A percentile compares a stretch with the other conserved stretches of the same genome.
Evolutionary conservation across 768 basidiomycete genomes (phyloP).

Genomic region (Tephrocybe rancida): DNA sequence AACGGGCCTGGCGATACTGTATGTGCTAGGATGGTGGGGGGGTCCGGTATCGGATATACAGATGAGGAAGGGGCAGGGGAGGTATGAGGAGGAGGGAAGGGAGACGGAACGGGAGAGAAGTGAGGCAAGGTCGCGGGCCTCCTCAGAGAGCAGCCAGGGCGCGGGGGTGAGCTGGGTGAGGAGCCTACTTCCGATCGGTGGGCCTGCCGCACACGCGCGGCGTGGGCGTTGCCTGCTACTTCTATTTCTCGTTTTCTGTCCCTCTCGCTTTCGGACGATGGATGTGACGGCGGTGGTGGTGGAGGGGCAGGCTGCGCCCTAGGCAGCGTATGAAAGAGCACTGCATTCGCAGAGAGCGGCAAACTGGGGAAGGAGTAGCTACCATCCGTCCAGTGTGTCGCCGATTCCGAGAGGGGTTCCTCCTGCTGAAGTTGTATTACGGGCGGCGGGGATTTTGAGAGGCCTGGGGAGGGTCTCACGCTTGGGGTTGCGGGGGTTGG

Average conservation of each 20-base stretch:
- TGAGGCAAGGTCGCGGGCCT: constrained; percentile 1
- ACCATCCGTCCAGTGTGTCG: constrained; percentile 34
- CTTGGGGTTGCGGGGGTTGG: constrained; percentile 26
- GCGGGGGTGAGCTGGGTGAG: too few species aligned
- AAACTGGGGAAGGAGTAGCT: constrained; percentile 51
- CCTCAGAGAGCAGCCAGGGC: neutral
- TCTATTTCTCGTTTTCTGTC: neutral
- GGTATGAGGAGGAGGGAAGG: neutral
- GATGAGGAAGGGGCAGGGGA: neutral
- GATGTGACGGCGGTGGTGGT: too few species aligned
- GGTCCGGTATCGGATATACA: constrained; percentile 46
- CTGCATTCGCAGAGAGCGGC: constrained; percentile 46
- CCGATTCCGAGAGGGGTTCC: too few species aligned
- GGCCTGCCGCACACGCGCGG: constrained; percentile 6
- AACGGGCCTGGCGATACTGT: constrained; percentile 42
- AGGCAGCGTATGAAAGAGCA: constrained; percentile 47
- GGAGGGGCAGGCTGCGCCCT: constrained; percentile 12
- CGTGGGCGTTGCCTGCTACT: constrained; percentile 3
- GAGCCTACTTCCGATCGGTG: neutral
- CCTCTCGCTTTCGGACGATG: too few species aligned
- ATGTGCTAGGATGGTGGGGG: constrained; percentile 58
- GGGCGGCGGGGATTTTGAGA: neutral
- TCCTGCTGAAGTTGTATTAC: neutral
- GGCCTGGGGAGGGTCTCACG: neutral
- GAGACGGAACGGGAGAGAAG: neutral